A percentile compares a stretch with the other conserved stretches of the same genome.
Evolutionary conservation across 331 rosid genomes (phyloP).

Genomic region (Dryas integrifolia): DNA sequence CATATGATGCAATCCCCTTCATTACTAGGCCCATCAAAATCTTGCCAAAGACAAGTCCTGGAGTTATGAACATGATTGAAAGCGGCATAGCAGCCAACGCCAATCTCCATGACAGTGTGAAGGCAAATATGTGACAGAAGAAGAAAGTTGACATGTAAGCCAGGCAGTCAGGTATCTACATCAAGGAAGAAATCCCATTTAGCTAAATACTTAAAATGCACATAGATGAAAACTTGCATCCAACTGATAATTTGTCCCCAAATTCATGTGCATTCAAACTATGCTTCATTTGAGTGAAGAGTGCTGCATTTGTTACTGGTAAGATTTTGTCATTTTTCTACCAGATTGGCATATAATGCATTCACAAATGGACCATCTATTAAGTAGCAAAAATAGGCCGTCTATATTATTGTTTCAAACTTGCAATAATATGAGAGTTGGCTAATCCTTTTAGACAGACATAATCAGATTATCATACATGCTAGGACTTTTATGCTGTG

Average conservation of each 20-base stretch:
- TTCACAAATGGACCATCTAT: too few relatives aligned
- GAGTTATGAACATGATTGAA: constrained; percentile 75
- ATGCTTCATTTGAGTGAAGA: neutral
- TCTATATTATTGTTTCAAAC: too few relatives aligned
- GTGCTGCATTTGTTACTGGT: neutral
- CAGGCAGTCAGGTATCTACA: constrained; percentile 81
- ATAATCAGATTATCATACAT: neutral
- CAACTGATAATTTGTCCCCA: neutral
- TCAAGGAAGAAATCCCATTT: constrained; percentile 9
- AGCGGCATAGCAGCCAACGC: constrained; percentile 80
- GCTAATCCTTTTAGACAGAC: neutral
- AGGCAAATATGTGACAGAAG: constrained; percentile 86
- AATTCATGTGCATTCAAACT: neutral
- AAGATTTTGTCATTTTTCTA: neutral
- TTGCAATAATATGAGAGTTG: neutral
- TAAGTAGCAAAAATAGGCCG: too few relatives aligned
- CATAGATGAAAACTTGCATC: neutral
- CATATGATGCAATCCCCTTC: constrained; percentile 86
- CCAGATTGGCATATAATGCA: neutral
- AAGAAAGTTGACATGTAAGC: constrained; percentile 81
- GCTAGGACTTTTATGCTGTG: neutral
- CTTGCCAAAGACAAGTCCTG: constrained; percentile 70
- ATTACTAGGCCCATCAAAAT: constrained; percentile 66
- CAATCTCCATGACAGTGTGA: constrained; percentile 74
- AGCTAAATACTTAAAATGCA: constrained; percentile 12